Conservation (phyloP, 192 early-diverging fungal species). For the Coemansia sp. region DNA sequence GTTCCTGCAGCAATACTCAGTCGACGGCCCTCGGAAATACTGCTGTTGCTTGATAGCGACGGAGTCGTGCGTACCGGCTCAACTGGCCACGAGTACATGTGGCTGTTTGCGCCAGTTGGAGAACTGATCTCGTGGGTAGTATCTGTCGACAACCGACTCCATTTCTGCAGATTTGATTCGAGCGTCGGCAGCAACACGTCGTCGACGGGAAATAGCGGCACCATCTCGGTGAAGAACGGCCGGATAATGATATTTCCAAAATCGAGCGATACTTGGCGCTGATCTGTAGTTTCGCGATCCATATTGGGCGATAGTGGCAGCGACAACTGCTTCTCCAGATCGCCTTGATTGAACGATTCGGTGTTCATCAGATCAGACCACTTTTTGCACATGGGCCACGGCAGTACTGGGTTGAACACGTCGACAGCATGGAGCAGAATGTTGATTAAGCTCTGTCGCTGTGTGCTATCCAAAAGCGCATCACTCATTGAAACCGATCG, state of each 20-base stretch:
- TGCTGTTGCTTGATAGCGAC: slow-evolving; percentile 21
- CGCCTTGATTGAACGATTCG: slow-evolving; percentile 88
- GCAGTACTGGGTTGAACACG: slow-evolving; percentile 84
- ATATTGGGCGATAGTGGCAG: slow-evolving; percentile 87
- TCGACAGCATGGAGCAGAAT: slow-evolving; percentile 86
- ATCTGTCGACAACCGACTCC: slow-evolving; percentile 44
- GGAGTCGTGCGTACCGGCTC: slow-evolving; percentile 13
- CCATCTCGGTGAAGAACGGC: slow-evolving; percentile 83
- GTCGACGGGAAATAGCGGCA: slow-evolving; percentile 72
- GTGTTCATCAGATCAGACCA: slow-evolving; percentile 87
- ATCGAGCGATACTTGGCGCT: slow-evolving; percentile 73
- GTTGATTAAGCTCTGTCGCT: slow-evolving; percentile 63
- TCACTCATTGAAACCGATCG: slow-evolving; percentile 51
- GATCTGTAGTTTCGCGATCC: slow-evolving; percentile 72
- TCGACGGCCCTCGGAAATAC: slow-evolving; percentile 36
- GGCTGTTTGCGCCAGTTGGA: slow-evolving; percentile 40
- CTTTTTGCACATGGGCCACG: slow-evolving; percentile 78
- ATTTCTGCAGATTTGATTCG: slow-evolving; percentile 47
- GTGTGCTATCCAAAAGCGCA: slow-evolving; percentile 53
- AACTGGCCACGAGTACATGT: slow-evolving; percentile 47
- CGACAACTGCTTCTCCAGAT: slow-evolving; percentile 70
- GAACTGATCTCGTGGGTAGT: slow-evolving; percentile 38
- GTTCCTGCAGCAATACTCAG: slow-evolving; percentile 54
- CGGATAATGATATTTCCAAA: slow-evolving; percentile 84
- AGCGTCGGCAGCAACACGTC: slow-evolving; percentile 56